phyloP scores from a whole-genome alignment of 306 rosid species.

The Delonix regia region DNA sequence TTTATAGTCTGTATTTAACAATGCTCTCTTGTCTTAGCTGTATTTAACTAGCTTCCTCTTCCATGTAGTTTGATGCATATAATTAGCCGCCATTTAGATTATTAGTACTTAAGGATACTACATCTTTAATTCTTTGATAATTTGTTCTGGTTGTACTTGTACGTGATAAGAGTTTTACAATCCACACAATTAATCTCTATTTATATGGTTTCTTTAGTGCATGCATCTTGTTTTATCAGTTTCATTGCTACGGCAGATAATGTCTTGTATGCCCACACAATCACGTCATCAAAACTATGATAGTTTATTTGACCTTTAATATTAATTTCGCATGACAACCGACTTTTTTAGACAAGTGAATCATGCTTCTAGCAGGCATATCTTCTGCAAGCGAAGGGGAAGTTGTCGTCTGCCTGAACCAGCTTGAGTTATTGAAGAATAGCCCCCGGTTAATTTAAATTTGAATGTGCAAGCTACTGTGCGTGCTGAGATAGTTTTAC shows the following conservation, averaged over 20 bases:
- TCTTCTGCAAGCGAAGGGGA: too few relatives aligned
- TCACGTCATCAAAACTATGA: too few relatives aligned
- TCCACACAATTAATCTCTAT: neutral
- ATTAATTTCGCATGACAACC: too few relatives aligned
- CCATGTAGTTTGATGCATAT: constrained; percentile 9
- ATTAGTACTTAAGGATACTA: neutral
- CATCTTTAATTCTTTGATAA: neutral
- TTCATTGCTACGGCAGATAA: neutral
- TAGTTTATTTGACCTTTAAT: too few relatives aligned
- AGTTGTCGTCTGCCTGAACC: too few relatives aligned
- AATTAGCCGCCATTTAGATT: neutral
- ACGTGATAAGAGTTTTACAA: neutral
- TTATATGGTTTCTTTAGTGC: neutral
- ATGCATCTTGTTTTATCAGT: neutral
- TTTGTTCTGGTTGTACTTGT: neutral
- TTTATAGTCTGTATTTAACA: constrained; percentile 34
- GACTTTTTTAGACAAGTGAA: too few relatives aligned
- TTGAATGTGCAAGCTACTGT: too few relatives aligned
- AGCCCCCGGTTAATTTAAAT: too few relatives aligned
- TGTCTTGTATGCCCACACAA: neutral
- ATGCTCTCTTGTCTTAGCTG: neutral
- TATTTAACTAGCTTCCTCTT: constrained; percentile 16
- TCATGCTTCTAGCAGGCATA: too few relatives aligned
- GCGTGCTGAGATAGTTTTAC: too few relatives aligned
- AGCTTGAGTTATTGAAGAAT: too few relatives aligned